Conservation (phyloP, 176 grass and related monocot genomes). For the Triticum urartu region DNA sequence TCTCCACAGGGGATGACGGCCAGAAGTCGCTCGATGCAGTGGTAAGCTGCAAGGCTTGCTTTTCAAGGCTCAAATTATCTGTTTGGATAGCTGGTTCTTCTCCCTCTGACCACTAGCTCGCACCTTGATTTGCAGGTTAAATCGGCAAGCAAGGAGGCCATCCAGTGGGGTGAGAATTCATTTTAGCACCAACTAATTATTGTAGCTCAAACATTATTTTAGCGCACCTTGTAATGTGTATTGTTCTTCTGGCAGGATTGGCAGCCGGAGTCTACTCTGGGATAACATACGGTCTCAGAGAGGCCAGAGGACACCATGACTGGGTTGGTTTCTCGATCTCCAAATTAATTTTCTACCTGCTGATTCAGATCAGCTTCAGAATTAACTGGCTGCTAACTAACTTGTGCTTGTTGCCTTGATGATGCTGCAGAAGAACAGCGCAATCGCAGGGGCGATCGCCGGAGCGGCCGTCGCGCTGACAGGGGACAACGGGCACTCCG, state of each 20-base stretch:
- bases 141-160: conserved; percentile 65
- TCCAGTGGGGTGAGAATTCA: conserved; percentile 74
- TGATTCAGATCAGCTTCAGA: neutral
- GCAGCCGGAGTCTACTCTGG: conserved; percentile 82
- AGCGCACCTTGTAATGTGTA: too few species aligned
- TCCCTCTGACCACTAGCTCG: neutral
- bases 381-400: neutral
- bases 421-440: conserved; percentile 72
- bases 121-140: conserved; percentile 51
- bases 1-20: conserved; percentile 58
- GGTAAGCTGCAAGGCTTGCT: conserved; percentile 31
- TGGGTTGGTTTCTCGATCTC: conserved; percentile 38
- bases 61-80: neutral
- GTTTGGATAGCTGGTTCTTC: too few species aligned
- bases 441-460: conserved; percentile 58
- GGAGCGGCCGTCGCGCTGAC: conserved; percentile 72
- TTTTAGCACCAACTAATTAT: neutral
- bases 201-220: too few species aligned
- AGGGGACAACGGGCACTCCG: conserved; percentile 40
- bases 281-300: conserved; percentile 70
- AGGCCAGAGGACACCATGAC: conserved; percentile 85
- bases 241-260: conserved; percentile 39
- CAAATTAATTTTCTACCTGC: neutral
- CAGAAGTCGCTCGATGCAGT: conserved; percentile 77
- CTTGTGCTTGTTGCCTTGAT: neutral